phyloP scores from a whole-genome alignment of 2,329 filamentous ascomycete species.

The Lecanicillium sp. region DNA sequence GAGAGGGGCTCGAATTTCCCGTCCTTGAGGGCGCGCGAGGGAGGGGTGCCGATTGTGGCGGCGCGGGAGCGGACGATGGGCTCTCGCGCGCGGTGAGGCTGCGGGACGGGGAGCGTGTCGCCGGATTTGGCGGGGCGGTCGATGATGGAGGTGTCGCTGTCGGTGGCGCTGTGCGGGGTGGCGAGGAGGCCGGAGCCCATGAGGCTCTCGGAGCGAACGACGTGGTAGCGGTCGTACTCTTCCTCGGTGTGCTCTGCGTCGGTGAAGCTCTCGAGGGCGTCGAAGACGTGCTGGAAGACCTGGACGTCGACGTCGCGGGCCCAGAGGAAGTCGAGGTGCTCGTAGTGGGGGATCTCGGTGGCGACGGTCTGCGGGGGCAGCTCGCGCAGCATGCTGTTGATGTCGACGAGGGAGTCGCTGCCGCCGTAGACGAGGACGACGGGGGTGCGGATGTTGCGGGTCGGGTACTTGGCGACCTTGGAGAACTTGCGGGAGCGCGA shows the following conservation, averaged over 20 bases:
- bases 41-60: slow-evolving; percentile 6
- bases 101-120: slow-evolving; percentile 11
- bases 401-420: slow-evolving; percentile 89
- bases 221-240: slow-evolving; percentile 53
- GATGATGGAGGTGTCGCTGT: slow-evolving; percentile 31
- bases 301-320: slow-evolving; percentile 74
- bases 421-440: slow-evolving; percentile 92
- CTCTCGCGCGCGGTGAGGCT: slow-evolving; percentile 27
- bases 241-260: slow-evolving; percentile 51
- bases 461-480: slow-evolving; percentile 94
- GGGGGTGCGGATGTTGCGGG: slow-evolving; percentile 92
- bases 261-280: slow-evolving; percentile 71
- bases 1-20: neutral
- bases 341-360: slow-evolving; percentile 84
- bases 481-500: slow-evolving; percentile 76
- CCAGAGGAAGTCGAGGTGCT: slow-evolving; percentile 97
- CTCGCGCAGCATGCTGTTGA: slow-evolving; percentile 84
- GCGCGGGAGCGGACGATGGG: slow-evolving; percentile 10
- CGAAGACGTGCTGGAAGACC: slow-evolving; percentile 88
- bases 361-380: slow-evolving; percentile 79
- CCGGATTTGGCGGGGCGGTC: slow-evolving; percentile 25
- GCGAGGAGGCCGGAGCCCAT: slow-evolving; percentile 31
- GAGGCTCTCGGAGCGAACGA: slow-evolving; percentile 45
- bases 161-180: slow-evolving; percentile 26
- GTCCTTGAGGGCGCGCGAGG: neutral